phyloP scores from a whole-genome alignment of 1,139 yeast genomes.

The Meyerozyma smithsonii region DNA sequence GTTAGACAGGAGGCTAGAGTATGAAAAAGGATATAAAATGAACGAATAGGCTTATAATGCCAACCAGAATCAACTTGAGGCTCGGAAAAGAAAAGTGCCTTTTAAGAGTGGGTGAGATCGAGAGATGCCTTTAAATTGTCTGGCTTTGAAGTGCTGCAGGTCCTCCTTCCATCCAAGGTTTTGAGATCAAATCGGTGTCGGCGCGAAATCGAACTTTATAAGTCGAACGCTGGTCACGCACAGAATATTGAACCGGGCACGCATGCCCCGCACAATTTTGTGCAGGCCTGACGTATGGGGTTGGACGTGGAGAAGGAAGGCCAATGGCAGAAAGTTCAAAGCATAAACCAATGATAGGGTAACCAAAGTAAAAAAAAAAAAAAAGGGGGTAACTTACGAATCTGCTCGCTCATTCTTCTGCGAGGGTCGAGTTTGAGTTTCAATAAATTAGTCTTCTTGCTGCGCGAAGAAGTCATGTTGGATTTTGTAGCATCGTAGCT shows the following conservation, averaged over 20 bases:
- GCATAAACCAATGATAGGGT: too few relatives aligned
- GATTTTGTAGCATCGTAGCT: constrained; percentile 40
- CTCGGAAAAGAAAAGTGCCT: neutral
- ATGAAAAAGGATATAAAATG: constrained; percentile 4
- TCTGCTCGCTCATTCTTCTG: constrained; percentile 26
- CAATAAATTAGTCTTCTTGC: constrained; percentile 15
- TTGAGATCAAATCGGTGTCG: neutral
- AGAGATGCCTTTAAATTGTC: neutral
- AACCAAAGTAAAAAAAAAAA: constrained; percentile 8
- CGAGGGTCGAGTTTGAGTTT: constrained; percentile 13
- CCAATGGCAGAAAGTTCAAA: too few relatives aligned
- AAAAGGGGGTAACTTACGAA: constrained; percentile 29
- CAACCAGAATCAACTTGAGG: neutral
- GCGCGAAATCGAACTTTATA: constrained; percentile 2
- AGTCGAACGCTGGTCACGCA: constrained; percentile 3
- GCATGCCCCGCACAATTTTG: constrained; percentile 1
- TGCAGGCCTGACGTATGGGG: neutral
- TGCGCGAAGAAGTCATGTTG: constrained; percentile 25
- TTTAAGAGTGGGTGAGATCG: neutral
- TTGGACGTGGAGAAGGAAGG: constrained; percentile 1
- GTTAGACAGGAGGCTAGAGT: neutral
- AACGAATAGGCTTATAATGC: constrained; percentile 3
- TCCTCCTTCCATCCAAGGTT: neutral
- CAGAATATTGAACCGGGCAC: neutral
- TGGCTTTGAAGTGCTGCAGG: neutral